Evolutionary conservation across 2,329 filamentous ascomycete genomes (phyloP).

Genomic region (Cladophialophora carrionii): DNA sequence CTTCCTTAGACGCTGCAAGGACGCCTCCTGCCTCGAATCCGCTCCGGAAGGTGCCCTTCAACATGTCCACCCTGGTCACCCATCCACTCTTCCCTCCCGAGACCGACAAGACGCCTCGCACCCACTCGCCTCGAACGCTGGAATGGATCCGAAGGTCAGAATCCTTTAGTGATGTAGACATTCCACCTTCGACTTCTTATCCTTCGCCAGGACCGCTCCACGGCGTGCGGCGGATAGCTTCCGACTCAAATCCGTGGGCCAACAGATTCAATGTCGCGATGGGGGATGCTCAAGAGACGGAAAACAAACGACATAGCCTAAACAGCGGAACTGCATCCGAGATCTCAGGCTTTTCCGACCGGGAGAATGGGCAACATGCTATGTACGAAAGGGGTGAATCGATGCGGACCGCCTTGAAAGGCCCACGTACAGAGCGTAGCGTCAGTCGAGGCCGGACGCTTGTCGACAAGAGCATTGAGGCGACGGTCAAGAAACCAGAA

Average conservation of each 20-base stretch:
- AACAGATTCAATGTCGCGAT: slow-evolving; percentile 35
- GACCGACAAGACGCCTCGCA: slow-evolving; percentile 18
- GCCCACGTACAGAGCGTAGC: slow-evolving; percentile 44
- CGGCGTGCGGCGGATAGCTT: slow-evolving; percentile 35
- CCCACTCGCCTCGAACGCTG: slow-evolving; percentile 22
- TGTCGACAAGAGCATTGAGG: slow-evolving; percentile 66
- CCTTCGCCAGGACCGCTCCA: slow-evolving; percentile 28
- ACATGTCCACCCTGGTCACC: slow-evolving; percentile 32
- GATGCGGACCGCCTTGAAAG: slow-evolving; percentile 37
- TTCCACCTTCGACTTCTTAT: slow-evolving; percentile 14
- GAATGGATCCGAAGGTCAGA: slow-evolving; percentile 31
- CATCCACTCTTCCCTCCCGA: slow-evolving; percentile 31
- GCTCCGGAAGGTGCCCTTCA: slow-evolving; percentile 23
- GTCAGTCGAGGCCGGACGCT: slow-evolving; percentile 51
- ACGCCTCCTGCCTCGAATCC: slow-evolving; percentile 20
- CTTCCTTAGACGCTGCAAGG: slow-evolving; percentile 22
- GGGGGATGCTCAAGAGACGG: slow-evolving; percentile 19
- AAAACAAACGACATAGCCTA: slow-evolving; percentile 18
- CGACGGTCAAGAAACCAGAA: slow-evolving; percentile 63
- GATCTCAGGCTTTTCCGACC: slow-evolving; percentile 35
- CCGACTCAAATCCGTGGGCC: slow-evolving; percentile 34
- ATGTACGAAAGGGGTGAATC: slow-evolving; percentile 36
- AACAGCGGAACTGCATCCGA: slow-evolving; percentile 19
- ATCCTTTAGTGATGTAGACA: slow-evolving; percentile 24
- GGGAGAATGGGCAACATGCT: slow-evolving; percentile 35